These are phyloP conservation scores for Curvularia spicifera DNA, from an alignment of 2,329 filamentous ascomycete species.

Conservation along the genomic window DNA sequence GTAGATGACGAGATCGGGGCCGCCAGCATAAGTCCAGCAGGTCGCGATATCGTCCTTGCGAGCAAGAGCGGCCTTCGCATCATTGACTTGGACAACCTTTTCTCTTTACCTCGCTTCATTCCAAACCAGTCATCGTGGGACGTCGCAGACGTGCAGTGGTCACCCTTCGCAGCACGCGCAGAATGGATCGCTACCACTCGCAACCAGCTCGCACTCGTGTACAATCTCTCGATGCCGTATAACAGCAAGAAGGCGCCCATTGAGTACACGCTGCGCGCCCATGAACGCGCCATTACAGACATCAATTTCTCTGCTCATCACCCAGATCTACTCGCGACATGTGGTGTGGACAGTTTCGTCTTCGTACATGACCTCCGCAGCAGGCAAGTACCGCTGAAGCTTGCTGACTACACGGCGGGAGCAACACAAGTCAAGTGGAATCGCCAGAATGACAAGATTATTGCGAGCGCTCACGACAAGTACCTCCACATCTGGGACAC, in stretches of 20 bases:
- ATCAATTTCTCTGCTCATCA: slow-evolving; percentile 96
- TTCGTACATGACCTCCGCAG: slow-evolving; percentile 88
- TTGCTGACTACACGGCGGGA: slow-evolving; percentile 95
- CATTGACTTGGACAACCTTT: slow-evolving; percentile 89
- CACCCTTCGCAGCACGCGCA: slow-evolving; percentile 84
- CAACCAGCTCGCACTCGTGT: slow-evolving; percentile 91
- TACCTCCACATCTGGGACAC: slow-evolving; percentile 91
- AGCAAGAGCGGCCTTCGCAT: slow-evolving; percentile 86
- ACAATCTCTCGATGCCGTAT: slow-evolving; percentile 75
- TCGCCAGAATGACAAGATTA: slow-evolving; percentile 80
- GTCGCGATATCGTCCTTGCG: slow-evolving; percentile 87
- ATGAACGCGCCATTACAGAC: slow-evolving; percentile 88
- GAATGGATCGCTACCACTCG: slow-evolving; percentile 95
- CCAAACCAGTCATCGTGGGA: slow-evolving; percentile 91
- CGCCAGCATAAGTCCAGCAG: slow-evolving; percentile 89
- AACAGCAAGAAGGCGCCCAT: slow-evolving; percentile 72
- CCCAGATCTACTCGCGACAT: slow-evolving; percentile 86
- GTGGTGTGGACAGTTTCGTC: slow-evolving; percentile 90
- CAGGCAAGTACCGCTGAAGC: slow-evolving; percentile 30
- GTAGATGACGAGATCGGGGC: slow-evolving; percentile 81
- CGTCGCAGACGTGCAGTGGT: slow-evolving; percentile 96
- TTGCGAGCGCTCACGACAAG: slow-evolving; percentile 89
- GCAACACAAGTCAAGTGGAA: slow-evolving; percentile 97
- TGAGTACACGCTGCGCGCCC: slow-evolving; percentile 85
- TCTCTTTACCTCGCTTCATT: slow-evolving; percentile 82